phyloP scores from a whole-genome alignment of 139 green algal species.

The Klebsormidium nitens region DNA sequence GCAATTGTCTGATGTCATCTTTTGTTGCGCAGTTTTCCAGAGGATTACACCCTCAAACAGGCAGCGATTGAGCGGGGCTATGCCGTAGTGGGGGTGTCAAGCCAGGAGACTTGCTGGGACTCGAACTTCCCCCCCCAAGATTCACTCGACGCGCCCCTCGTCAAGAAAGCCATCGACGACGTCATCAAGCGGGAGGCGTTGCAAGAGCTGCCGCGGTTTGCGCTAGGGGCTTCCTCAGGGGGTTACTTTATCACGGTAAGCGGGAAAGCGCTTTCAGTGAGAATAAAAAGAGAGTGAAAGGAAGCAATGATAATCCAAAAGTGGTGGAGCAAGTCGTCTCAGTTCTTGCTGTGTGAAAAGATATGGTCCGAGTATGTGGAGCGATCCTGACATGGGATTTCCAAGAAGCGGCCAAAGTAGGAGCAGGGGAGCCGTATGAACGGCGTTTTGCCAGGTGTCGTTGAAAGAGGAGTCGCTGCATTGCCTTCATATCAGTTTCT shows the following conservation, averaged over 20 bases:
- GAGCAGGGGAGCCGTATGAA: not conserved
- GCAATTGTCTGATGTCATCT: too few relatives aligned
- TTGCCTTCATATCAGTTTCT: too few relatives aligned
- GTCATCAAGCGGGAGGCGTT: constrained; percentile 4
- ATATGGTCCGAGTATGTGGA: not conserved
- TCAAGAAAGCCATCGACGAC: constrained; percentile 1
- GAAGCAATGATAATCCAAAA: too few relatives aligned
- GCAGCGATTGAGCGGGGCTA: not conserved
- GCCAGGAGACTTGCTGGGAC: constrained; percentile 6
- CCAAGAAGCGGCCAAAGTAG: not conserved
- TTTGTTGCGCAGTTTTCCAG: constrained; percentile 11
- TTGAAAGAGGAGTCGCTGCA: too few relatives aligned
- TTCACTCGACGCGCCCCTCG: not conserved
- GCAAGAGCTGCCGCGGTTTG: not conserved
- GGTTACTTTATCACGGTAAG: constrained; percentile 22
- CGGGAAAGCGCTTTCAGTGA: too few relatives aligned
- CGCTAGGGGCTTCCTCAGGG: constrained; percentile 19
- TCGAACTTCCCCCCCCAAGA: not conserved
- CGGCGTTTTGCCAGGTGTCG: constrained; percentile 10
- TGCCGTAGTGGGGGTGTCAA: constrained; percentile 3
- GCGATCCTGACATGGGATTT: not conserved
- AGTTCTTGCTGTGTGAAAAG: not conserved
- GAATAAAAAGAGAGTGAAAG: too few relatives aligned
- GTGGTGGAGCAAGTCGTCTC: not conserved
- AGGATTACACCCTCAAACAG: constrained; percentile 4